These are phyloP conservation scores for Aspergillus fischeri DNA, from an alignment of 2,329 filamentous ascomycete genomes.

Conservation along the genomic window DNA sequence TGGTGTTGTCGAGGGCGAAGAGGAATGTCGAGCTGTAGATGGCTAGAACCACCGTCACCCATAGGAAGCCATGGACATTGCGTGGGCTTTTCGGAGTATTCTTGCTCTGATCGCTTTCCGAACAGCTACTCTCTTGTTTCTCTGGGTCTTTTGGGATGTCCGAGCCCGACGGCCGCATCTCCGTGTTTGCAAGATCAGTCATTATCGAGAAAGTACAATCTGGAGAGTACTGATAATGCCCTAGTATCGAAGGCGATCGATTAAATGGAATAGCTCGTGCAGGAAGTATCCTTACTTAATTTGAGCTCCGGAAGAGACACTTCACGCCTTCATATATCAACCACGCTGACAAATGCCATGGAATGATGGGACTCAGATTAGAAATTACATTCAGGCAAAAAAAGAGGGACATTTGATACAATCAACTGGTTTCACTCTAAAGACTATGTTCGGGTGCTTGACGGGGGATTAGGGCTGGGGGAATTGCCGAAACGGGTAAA, in stretches of 20 bases:
- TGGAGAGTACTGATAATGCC: background rate
- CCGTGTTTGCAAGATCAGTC: background rate
- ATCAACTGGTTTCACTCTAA: background rate
- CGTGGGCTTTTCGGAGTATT: background rate
- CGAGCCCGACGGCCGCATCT: background rate
- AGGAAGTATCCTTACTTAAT: background rate
- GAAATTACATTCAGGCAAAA: background rate
- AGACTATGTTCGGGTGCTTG: background rate
- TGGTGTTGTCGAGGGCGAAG: constrained; percentile 12
- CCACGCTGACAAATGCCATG: background rate
- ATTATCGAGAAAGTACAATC: background rate
- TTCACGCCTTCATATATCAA: no score
- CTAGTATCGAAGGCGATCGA: background rate
- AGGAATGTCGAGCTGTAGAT: constrained; percentile 5
- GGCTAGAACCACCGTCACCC: constrained; percentile 5
- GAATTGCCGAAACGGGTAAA: background rate
- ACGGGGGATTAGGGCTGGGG: background rate
- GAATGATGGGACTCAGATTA: background rate
- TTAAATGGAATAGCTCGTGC: background rate
- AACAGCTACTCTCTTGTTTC: constrained; percentile 1
- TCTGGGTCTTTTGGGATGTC: background rate
- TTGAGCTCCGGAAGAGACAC: no score
- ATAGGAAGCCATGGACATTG: constrained; percentile 2
- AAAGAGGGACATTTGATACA: background rate
- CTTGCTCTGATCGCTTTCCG: background rate